phyloP scores from a whole-genome alignment of 2,329 filamentous ascomycete species.

The Zasmidium citrigriseum region DNA sequence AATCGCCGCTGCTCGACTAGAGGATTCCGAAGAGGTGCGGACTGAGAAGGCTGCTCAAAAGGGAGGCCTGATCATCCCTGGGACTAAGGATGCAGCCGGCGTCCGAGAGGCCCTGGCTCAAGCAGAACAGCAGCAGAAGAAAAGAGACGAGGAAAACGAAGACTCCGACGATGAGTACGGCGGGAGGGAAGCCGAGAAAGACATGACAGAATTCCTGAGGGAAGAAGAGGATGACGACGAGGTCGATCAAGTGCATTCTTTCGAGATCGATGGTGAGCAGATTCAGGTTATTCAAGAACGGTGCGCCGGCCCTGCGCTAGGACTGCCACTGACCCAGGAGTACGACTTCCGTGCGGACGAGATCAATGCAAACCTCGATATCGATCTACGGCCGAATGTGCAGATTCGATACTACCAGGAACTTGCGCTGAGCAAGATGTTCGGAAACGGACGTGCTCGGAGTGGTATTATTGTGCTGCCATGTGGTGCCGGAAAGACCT shows the following conservation, averaged over 20 bases:
- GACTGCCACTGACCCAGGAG: conserved; percentile 87
- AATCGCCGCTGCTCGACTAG: conserved; percentile 77
- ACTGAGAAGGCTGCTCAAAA: conserved; percentile 83
- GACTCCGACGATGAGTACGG: conserved; percentile 59
- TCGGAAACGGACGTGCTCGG: conserved; percentile 94
- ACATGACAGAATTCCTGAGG: conserved; percentile 68
- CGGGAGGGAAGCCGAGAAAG: conserved; percentile 42
- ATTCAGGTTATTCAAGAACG: conserved; percentile 88
- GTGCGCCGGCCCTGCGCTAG: conserved; percentile 76
- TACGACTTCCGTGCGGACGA: conserved; percentile 96
- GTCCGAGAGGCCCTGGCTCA: conserved; percentile 68
- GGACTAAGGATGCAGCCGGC: conserved; percentile 89
- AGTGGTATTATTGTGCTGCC: conserved; percentile 97
- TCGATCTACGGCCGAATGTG: conserved; percentile 84
- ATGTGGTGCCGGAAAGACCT: conserved; percentile 93
- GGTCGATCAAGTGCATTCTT: conserved; percentile 84
- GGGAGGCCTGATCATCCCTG: conserved; percentile 85
- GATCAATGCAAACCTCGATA: conserved; percentile 86
- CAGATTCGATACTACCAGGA: conserved; percentile 95
- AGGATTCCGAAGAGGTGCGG: conserved; percentile 71
- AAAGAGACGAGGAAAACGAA: conserved; percentile 52
- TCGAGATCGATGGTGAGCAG: conserved; percentile 80
- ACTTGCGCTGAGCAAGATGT: conserved; percentile 98
- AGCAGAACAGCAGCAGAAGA: conserved; percentile 44
- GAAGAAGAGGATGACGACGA: conserved; percentile 83